Percentiles rank a stretch among this genome's conserved stretches.
These are phyloP conservation scores for Acidiella bohemica DNA, from an alignment of 495 filamentous ascomycete genomes.

Conservation along the genomic window DNA sequence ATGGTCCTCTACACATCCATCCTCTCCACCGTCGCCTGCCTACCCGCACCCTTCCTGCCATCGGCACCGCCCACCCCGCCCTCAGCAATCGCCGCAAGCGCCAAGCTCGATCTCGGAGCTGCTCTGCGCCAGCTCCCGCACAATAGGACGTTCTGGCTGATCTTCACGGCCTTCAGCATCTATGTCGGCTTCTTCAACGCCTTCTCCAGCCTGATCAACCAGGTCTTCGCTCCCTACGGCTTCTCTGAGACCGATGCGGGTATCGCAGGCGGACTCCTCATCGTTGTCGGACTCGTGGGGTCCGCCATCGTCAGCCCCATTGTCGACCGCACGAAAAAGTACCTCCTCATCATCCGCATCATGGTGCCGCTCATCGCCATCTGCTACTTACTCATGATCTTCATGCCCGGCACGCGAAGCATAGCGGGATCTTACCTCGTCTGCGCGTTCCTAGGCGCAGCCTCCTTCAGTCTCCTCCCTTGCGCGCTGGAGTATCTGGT, in stretches of 20 bases:
- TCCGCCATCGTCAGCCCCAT: constrained; percentile 67
- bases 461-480: constrained; percentile 68
- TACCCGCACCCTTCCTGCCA: constrained; percentile 83
- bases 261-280: constrained; percentile 80
- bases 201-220: constrained; percentile 75
- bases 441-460: constrained; percentile 54
- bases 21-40: constrained; percentile 56
- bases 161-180: constrained; percentile 61
- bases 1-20: constrained; percentile 82
- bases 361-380: constrained; percentile 62
- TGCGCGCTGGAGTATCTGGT: constrained; percentile 75
- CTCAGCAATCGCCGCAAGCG: constrained; percentile 32
- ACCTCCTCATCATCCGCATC: constrained; percentile 58
- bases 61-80: constrained; percentile 57
- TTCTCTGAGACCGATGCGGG: constrained; percentile 73
- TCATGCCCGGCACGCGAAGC: constrained; percentile 56
- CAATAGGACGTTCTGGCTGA: constrained; percentile 58
- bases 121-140: constrained; percentile 18
- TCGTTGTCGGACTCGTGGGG: constrained; percentile 68
- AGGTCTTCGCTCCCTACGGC: constrained; percentile 71
- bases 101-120: constrained; percentile 44
- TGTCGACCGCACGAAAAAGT: constrained; percentile 71
- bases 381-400: constrained; percentile 64
- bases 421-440: constrained; percentile 62
- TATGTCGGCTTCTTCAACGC: constrained; percentile 93